Evolutionary conservation across 1,139 yeast genomes (phyloP).

Genomic region (Geotrichum cucujoidarum): DNA sequence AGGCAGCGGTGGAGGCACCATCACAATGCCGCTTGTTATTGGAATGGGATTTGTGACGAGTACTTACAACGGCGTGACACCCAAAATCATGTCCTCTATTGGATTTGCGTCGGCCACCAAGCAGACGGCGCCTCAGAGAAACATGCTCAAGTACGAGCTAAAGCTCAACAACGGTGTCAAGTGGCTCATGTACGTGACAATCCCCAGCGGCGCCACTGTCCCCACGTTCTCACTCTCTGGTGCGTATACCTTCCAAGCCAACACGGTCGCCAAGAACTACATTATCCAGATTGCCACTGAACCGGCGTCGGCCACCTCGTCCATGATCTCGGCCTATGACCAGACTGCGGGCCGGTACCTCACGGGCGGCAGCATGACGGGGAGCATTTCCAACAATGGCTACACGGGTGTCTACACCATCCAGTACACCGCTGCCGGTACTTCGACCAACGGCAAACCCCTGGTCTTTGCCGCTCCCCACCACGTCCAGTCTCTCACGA

Average conservation of each 20-base stretch:
- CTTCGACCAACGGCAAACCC: constrained; percentile 48
- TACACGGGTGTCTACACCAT: constrained; percentile 42
- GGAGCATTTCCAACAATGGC: constrained; percentile 41
- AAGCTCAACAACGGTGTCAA: constrained; percentile 45
- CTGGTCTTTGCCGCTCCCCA: constrained; percentile 70
- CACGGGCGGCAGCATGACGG: constrained; percentile 41
- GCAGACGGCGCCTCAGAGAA: constrained; percentile 21
- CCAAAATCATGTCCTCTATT: constrained; percentile 49
- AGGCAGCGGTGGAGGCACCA: constrained; percentile 20
- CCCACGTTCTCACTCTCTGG: constrained; percentile 37
- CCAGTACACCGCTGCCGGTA: constrained; percentile 50
- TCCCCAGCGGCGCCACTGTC: constrained; percentile 39
- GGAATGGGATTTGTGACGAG: constrained; percentile 78
- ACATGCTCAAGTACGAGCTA: constrained; percentile 53
- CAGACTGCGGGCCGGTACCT: constrained; percentile 58
- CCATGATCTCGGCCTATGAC: constrained; percentile 39
- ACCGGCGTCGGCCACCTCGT: constrained; percentile 36
- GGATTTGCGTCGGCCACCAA: constrained; percentile 47
- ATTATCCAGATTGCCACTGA: constrained; percentile 58
- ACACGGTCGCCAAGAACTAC: constrained; percentile 41
- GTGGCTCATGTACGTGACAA: constrained; percentile 59
- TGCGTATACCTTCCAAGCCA: constrained; percentile 11
- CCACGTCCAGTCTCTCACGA: constrained; percentile 51
- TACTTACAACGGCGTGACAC: constrained; percentile 50
- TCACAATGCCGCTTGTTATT: constrained; percentile 47